These are phyloP conservation scores for Phytopythium ostracodes DNA, from an alignment of 352 stramenopile genomes.

Conservation along the genomic window DNA sequence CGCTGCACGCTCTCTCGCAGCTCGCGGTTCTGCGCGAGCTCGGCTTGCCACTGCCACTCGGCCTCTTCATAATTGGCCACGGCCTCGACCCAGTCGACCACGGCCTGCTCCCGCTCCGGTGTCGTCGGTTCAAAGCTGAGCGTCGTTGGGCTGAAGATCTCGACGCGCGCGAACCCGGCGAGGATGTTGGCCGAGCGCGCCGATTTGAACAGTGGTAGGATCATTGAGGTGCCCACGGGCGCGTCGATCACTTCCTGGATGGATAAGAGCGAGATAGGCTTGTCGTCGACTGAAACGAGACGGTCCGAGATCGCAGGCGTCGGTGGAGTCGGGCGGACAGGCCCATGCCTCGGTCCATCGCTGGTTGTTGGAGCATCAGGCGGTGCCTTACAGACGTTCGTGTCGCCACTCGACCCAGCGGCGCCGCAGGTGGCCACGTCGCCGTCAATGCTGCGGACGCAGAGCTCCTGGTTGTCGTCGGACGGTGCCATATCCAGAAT, in stretches of 20 bases:
- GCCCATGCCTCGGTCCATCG: neutral
- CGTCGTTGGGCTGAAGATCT: slow-evolving; percentile 45
- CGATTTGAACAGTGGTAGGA: slow-evolving; percentile 50
- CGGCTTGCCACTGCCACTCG: slow-evolving; percentile 29
- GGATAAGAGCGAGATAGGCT: slow-evolving; percentile 32
- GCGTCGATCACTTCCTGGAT: slow-evolving; percentile 43
- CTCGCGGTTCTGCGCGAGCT: slow-evolving; percentile 26
- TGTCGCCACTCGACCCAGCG: neutral
- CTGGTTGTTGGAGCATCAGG: neutral
- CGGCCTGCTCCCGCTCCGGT: slow-evolving; percentile 16
- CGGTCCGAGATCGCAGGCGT: slow-evolving; percentile 23
- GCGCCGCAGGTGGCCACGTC: neutral
- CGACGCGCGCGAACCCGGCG: slow-evolving; percentile 53
- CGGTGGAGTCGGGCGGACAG: neutral
- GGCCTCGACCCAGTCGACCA: slow-evolving; percentile 33
- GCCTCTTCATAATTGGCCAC: slow-evolving; percentile 14
- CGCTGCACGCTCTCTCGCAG: slow-evolving; percentile 29
- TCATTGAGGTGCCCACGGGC: slow-evolving; percentile 28
- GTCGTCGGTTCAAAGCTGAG: slow-evolving; percentile 51
- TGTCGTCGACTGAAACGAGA: slow-evolving; percentile 43
- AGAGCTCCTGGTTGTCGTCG: slow-evolving; percentile 17
- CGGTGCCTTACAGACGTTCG: neutral
- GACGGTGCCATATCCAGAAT: slow-evolving; percentile 24
- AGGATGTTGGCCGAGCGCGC: slow-evolving; percentile 30
- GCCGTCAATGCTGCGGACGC: slow-evolving; percentile 15